These are phyloP conservation scores for Trichophyton verrucosum DNA, from an alignment of 2,329 filamentous ascomycete species.

Conservation along the genomic window DNA sequence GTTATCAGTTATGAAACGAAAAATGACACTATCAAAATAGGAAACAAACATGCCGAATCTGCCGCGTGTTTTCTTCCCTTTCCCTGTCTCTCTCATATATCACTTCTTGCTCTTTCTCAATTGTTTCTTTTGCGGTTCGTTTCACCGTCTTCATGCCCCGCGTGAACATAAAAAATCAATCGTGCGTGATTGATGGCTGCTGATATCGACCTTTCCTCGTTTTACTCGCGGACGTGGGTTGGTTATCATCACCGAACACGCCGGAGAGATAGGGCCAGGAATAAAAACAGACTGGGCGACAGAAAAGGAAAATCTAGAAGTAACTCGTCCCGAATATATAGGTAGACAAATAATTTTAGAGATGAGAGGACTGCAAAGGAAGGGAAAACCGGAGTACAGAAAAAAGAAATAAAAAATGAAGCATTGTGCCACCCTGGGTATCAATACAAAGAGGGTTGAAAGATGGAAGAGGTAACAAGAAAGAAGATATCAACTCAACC, in stretches of 20 bases:
- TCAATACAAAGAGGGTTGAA: slow-evolving; percentile 5
- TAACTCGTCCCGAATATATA: not conserved
- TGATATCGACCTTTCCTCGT: too few species aligned
- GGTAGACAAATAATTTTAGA: not conserved
- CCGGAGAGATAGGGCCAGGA: not conserved
- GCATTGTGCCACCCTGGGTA: slow-evolving; percentile 6
- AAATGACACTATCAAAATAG: not conserved
- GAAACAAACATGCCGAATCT: not conserved
- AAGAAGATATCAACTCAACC: not conserved
- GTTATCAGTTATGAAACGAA: not conserved
- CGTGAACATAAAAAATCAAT: too few species aligned
- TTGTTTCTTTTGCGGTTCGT: not conserved
- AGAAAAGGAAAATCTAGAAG: not conserved
- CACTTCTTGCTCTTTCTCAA: not conserved
- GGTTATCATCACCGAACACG: not conserved
- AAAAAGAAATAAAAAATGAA: slow-evolving; percentile 4
- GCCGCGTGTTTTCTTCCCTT: not conserved
- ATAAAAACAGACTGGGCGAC: not conserved
- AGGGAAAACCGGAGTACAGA: not conserved
- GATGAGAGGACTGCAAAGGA: not conserved
- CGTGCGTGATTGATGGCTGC: not conserved
- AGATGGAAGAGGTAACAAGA: not conserved
- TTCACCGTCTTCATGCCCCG: not conserved
- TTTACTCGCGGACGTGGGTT: too few species aligned
- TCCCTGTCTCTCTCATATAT: not conserved